These are phyloP conservation scores for Podila epicladia DNA, from an alignment of 192 early-diverging fungal species.

Conservation along the genomic window DNA sequence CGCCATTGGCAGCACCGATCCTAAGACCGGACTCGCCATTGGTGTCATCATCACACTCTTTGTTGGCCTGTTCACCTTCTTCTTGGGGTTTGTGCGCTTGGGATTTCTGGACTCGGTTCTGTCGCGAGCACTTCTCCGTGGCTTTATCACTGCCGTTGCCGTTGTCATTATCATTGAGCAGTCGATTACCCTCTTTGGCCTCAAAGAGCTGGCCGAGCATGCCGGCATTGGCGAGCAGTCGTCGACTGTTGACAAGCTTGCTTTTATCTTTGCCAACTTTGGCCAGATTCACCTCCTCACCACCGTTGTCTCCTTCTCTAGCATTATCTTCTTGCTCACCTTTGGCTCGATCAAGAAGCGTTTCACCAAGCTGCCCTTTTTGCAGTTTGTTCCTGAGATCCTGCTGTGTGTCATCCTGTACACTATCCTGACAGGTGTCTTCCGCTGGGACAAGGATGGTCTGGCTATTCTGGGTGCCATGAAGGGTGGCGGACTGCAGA, in stretches of 20 bases:
- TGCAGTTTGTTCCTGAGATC: conserved; percentile 93
- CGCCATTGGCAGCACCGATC: conserved; percentile 47
- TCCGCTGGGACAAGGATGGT: conserved; percentile 78
- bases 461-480: conserved; percentile 85
- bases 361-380: conserved; percentile 55
- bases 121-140: conserved; percentile 90
- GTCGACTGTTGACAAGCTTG: conserved; percentile 82
- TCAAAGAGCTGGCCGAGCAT: conserved; percentile 51
- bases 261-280: conserved; percentile 73
- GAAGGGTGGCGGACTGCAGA: conserved; percentile 65
- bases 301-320: conserved; percentile 71
- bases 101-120: conserved; percentile 99
- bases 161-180: conserved; percentile 94
- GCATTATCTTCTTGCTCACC: conserved; percentile 74
- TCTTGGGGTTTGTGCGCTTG: conserved; percentile 93
- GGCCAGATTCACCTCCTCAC: conserved; percentile 76
- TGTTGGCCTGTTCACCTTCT: conserved; percentile 94
- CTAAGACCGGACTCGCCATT: conserved; percentile 62
- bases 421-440: conserved; percentile 69
- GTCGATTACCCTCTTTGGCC: conserved; percentile 78
- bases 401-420: conserved; percentile 83
- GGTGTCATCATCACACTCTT: conserved; percentile 83
- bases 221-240: conserved; percentile 68
- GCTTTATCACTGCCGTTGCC: conserved; percentile 96
- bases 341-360: conserved; percentile 65